Evolutionary conservation across 331 rosid species (phyloP), one percentile per base, ranked within the genome.

Genomic region (Malus hybrid): DNA sequence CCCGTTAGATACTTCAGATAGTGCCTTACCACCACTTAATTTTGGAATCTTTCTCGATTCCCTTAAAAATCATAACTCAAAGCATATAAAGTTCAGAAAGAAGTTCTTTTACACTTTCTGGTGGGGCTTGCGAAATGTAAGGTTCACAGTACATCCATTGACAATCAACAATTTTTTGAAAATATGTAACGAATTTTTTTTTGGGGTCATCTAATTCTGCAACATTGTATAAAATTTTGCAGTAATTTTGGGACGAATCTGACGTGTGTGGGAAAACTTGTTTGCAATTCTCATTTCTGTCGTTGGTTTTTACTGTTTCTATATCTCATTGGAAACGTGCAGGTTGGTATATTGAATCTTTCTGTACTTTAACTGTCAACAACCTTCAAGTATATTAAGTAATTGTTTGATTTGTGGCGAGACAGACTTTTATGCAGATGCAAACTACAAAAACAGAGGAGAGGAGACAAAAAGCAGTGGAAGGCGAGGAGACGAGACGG

Each of bases 121-220:
- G 42, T 80, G 83, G 83, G 76, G 83, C 4, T 39, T 80, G 3
- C 67, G 61, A 33, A 63, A 70, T 57, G 20, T 80, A 42, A 80
- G 79, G 76, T 44, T 46, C 8, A 6, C 1, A 5, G 34, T 33
- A 33, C 1, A 33, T 33, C 36, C 0, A 33, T 33, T 33, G 36
- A 33, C 36, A 33, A 33, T 33, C 36, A 33, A 33, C 6, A 33
- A 33, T 33, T 33, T 33, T 33, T 33, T 0, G 1, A 33, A 33
- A 33, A 33, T 33, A 33, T 33, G 36, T 1, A 33, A 33, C 2
- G 7, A 33, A 32, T 28, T 28, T 28, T 28, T 28, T 28, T 28
- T 28, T 1, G 29, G 44, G 44, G 44, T 36, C 2, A 36, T 9
- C 44, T 36, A 36, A 36, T 36, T 36, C 44, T 0, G 44, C 11